Evolutionary conservation across 805 yeast species (phyloP).

Genomic region (Myxozyma mucilagina): DNA sequence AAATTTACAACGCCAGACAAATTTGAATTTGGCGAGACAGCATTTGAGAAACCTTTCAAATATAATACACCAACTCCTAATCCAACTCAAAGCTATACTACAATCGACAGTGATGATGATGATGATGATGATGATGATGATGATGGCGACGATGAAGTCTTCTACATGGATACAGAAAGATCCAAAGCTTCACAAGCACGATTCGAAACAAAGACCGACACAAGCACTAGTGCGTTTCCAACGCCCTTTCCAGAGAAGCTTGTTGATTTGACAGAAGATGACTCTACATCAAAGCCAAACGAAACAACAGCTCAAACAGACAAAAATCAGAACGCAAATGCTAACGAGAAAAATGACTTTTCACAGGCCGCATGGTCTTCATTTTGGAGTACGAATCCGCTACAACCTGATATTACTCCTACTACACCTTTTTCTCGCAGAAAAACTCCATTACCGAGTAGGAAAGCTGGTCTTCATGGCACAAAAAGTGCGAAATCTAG

Average conservation of each 20-base stretch:
- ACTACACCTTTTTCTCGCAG: not conserved
- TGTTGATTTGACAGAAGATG: conserved; percentile 8
- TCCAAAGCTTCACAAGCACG: not conserved
- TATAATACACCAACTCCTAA: conserved; percentile 6
- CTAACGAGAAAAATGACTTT: not conserved
- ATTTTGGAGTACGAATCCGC: conserved; percentile 2
- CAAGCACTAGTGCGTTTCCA: conserved; percentile 4
- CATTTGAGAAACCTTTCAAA: not conserved
- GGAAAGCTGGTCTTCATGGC: not conserved
- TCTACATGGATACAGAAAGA: too few species aligned
- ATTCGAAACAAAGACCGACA: not conserved
- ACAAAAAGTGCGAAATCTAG: not conserved
- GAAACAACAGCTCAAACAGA: not conserved
- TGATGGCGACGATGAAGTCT: not conserved
- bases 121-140: not conserved
- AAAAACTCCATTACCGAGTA: not conserved
- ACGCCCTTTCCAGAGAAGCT: conserved; percentile 15
- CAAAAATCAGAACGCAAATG: not conserved
- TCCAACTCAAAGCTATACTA: not conserved
- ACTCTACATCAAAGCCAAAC: not conserved
- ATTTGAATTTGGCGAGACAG: conserved; percentile 6
- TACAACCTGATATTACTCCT: not conserved
- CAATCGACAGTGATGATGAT: conserved; percentile 6
- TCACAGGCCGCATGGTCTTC: not conserved
- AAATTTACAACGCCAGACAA: conserved; percentile 2